Evolutionary conservation across 306 rosid genomes (phyloP), one percentile per base, ranked within the genome.

Genomic region (Begonia fuchsioides): DNA sequence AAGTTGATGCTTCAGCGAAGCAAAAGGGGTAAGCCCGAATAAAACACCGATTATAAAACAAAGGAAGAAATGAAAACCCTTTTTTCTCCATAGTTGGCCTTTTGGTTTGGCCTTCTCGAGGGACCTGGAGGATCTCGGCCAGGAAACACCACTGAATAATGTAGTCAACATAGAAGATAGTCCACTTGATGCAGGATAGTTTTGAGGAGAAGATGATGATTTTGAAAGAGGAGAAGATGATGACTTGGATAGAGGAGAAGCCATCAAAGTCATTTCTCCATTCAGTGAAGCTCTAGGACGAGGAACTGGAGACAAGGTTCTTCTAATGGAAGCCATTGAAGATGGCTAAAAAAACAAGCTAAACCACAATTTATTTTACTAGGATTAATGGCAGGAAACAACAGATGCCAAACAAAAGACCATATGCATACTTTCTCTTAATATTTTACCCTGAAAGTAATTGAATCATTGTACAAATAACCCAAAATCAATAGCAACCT

Each of bases 281-380:
- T 61, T 78, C 46, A 68, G 52, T 40, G 68, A 51, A 44, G 48
- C 52, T 62, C 83, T 83, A 49, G 81, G 61, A 64, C 77, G 71
- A 66, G 90, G 73, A 55, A 88, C 79, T 0, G 95, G 95, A 55
- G 93, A 76, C 74, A 72, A 61, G 12, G 92, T 75, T 79, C 87
- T 81, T 75, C 97, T 63, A 68, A 81, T 79, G 38, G 95, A 78
- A 18, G 87, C 82, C 97, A 84, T 90, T 26, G 55, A 56, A 50
- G 55, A 18, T 14, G 32, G 15, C 19, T n/a, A 38, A 17, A 46
- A 49, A 6, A 41, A 49, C 65, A 58, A 9, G 48, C 8, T 58
- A 65, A 35, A 53, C 8, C 35, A 26, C 8, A 26, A 26, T 0
- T 26, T 26, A 26, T 26, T 5, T 26, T 26, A 6, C 35, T 26